phyloP scores from a whole-genome alignment of 306 rosid genomes.

The Castanea mollissima region DNA sequence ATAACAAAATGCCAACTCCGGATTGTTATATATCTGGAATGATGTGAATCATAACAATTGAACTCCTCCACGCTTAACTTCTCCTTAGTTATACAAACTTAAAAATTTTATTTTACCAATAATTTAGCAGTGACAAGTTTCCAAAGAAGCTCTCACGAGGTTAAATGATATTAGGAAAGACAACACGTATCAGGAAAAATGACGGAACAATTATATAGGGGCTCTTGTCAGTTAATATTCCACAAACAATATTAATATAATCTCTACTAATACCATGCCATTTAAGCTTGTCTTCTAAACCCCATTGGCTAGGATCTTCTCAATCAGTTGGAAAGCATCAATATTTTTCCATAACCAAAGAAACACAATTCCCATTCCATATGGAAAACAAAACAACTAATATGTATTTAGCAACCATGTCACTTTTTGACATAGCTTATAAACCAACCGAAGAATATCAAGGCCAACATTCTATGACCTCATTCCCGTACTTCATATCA shows the following conservation, averaged over 20 bases:
- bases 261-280: conserved; percentile 5
- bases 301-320: background rate
- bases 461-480: conserved; percentile 7
- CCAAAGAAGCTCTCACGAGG: background rate
- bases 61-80: background rate
- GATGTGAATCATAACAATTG: background rate
- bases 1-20: background rate
- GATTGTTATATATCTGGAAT: background rate
- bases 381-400: background rate
- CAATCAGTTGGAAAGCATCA: background rate
- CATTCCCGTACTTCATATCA: conserved; percentile 1
- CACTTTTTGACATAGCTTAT: background rate
- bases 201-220: background rate
- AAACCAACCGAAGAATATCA: conserved; percentile 21
- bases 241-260: background rate
- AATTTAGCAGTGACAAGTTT: background rate
- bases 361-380: background rate
- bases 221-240: background rate
- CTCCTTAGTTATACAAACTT: background rate
- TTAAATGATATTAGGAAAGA: background rate
- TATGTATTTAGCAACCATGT: background rate
- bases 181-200: background rate
- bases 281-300: background rate
- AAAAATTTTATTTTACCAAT: background rate
- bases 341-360: conserved; percentile 6